Percentiles rank a stretch among this genome's conserved stretches.
phyloP scores from a whole-genome alignment of 805 yeast genomes.

The Hemisphaericaspora nanyangensis region DNA sequence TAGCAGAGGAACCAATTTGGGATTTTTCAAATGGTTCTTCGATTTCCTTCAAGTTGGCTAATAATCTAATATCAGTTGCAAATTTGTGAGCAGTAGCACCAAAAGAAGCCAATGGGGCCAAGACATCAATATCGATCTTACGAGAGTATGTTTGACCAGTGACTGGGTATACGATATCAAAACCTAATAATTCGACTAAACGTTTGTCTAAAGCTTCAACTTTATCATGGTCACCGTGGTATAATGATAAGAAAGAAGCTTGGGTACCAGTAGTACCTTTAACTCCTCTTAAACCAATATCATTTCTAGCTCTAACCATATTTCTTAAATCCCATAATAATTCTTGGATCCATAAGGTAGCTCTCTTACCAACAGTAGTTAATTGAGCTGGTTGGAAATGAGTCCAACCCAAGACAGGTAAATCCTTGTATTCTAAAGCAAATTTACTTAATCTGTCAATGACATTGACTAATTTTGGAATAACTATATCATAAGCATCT shows the following conservation, averaged over 20 bases:
- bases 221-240: slow-evolving; percentile 95
- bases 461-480: slow-evolving; percentile 94
- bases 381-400: slow-evolving; percentile 99
- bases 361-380: slow-evolving; percentile 97
- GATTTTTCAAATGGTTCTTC: slow-evolving; percentile 98
- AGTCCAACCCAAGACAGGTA: slow-evolving; percentile 98
- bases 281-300: slow-evolving; percentile 94
- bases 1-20: slow-evolving; percentile 97
- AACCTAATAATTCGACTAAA: slow-evolving; percentile 90
- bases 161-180: slow-evolving; percentile 92
- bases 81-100: slow-evolving; percentile 97
- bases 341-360: slow-evolving; percentile 97
- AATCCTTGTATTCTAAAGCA: slow-evolving; percentile 87
- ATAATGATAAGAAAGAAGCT: slow-evolving; percentile 90
- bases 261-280: slow-evolving; percentile 99
- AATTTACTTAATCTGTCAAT: slow-evolving; percentile 85
- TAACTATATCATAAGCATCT: slow-evolving; percentile 89
- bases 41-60: slow-evolving; percentile 94
- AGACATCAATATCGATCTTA: slow-evolving; percentile 92
- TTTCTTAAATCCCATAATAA: slow-evolving; percentile 96
- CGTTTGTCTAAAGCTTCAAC: slow-evolving; percentile 90
- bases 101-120: slow-evolving; percentile 88
- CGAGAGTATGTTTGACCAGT: slow-evolving; percentile 99
- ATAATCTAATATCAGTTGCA: slow-evolving; percentile 93
- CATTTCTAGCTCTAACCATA: slow-evolving; percentile 93